Percentiles rank a stretch among this genome's conserved stretches.
These are phyloP conservation scores for Psidium guajava DNA, from an alignment of 345 rosid species.

Conservation along the genomic window DNA sequence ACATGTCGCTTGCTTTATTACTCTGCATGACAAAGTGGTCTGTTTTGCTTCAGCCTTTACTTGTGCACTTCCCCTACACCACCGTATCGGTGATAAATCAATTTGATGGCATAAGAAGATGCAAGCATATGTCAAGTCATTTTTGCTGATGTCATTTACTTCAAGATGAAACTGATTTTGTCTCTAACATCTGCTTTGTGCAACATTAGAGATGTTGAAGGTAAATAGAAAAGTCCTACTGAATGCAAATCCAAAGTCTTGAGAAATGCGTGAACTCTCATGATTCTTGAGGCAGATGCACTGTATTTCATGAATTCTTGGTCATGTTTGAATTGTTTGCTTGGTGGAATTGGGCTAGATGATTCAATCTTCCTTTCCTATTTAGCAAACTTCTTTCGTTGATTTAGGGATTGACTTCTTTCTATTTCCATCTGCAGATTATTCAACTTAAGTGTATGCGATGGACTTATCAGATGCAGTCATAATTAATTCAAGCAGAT, in stretches of 20 bases:
- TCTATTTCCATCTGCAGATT: background rate
- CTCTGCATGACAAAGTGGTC: background rate
- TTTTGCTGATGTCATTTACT: background rate
- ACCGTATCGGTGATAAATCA: background rate
- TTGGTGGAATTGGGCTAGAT: background rate
- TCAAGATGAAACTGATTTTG: background rate
- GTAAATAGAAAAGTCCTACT: background rate
- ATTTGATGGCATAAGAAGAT: background rate
- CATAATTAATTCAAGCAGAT: constrained; percentile 52
- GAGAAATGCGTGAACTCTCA: background rate
- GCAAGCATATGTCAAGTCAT: background rate
- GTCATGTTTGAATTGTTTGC: background rate
- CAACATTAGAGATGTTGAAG: background rate
- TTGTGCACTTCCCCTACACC: background rate
- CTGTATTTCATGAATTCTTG: background rate
- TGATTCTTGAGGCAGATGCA: background rate
- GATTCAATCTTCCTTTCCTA: background rate
- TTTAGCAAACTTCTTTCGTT: background rate
- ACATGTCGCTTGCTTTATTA: background rate
- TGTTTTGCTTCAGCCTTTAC: background rate
- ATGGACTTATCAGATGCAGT: constrained; percentile 85
- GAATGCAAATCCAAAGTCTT: background rate
- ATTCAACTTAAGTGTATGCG: background rate
- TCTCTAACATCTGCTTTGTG: background rate
- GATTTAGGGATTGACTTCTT: background rate